Evolutionary conservation across 2,329 filamentous ascomycete species (phyloP).

Genomic region (Phialophora macrospora): DNA sequence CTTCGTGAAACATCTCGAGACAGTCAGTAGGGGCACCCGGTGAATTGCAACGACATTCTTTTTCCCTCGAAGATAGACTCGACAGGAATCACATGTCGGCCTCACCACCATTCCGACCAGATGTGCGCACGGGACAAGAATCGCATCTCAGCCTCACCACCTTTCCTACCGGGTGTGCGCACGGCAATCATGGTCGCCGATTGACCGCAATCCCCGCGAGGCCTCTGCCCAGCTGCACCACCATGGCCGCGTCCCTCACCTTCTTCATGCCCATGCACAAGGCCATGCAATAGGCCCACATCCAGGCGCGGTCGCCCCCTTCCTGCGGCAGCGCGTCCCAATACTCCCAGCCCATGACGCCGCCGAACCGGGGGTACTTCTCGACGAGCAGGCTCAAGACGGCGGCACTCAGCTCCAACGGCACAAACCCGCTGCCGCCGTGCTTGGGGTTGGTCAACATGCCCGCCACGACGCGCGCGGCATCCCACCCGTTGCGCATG

Average conservation of each 20-base stretch:
- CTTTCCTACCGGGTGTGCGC: not conserved
- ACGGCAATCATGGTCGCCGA: slow-evolving; percentile 2
- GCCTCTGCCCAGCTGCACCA: slow-evolving; percentile 43
- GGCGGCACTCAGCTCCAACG: slow-evolving; percentile 60
- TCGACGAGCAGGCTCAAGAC: slow-evolving; percentile 63
- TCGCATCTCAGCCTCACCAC: not conserved
- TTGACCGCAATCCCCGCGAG: slow-evolving; percentile 35
- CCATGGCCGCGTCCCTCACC: slow-evolving; percentile 44
- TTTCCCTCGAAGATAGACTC: too few species aligned
- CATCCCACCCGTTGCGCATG: slow-evolving; percentile 66
- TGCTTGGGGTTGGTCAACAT: slow-evolving; percentile 79
- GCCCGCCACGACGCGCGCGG: slow-evolving; percentile 76
- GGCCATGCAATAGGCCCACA: slow-evolving; percentile 76
- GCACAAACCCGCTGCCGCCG: slow-evolving; percentile 67
- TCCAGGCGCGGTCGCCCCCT: slow-evolving; percentile 63
- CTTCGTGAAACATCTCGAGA: too few species aligned
- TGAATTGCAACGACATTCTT: too few species aligned
- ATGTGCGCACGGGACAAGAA: too few species aligned
- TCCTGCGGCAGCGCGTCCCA: slow-evolving; percentile 75
- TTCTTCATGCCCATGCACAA: slow-evolving; percentile 52
- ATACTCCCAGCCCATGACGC: slow-evolving; percentile 95
- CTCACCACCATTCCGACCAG: not conserved
- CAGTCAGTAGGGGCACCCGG: too few species aligned
- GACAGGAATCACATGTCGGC: too few species aligned
- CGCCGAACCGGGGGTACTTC: slow-evolving; percentile 73